Conservation (phyloP, 73 alveolate species). For the Loxodes magnus region DNA sequence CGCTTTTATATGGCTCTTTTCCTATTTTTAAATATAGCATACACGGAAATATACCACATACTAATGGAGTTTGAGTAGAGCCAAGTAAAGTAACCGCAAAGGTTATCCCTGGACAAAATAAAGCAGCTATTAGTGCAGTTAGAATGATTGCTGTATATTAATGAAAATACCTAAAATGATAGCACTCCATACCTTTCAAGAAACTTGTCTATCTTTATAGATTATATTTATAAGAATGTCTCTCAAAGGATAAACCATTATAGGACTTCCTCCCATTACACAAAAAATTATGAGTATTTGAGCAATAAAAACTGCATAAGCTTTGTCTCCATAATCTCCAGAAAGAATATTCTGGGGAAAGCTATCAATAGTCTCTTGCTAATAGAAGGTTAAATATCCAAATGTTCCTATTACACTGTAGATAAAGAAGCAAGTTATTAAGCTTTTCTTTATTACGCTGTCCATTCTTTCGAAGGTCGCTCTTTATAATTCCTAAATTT, state of each 20-base stretch:
- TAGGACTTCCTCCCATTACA: conserved; percentile 11
- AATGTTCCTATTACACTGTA: conserved; percentile 34
- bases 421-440: conserved; percentile 23
- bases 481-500: conserved; percentile 36
- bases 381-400: conserved; percentile 35
- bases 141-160: conserved; percentile 11
- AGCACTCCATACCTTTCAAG: not conserved
- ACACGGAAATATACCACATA: conserved; percentile 37
- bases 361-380: not conserved
- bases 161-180: too few species aligned
- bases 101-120: conserved; percentile 21
- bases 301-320: conserved; percentile 1
- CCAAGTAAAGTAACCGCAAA: conserved; percentile 44
- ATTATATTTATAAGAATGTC: conserved; percentile 3
- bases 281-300: not conserved
- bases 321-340: not conserved
- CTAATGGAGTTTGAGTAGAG: conserved; percentile 33
- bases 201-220: not conserved
- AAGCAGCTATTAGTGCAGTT: conserved; percentile 13
- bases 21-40: conserved; percentile 30
- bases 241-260: conserved; percentile 11
- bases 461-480: conserved; percentile 26
- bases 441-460: conserved; percentile 27
- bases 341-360: conserved; percentile 3
- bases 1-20: too few species aligned